Evolutionary conservation across 495 filamentous ascomycete genomes (phyloP), one percentile per base, ranked within the genome.

Genomic region (Neurospora pannonica): DNA sequence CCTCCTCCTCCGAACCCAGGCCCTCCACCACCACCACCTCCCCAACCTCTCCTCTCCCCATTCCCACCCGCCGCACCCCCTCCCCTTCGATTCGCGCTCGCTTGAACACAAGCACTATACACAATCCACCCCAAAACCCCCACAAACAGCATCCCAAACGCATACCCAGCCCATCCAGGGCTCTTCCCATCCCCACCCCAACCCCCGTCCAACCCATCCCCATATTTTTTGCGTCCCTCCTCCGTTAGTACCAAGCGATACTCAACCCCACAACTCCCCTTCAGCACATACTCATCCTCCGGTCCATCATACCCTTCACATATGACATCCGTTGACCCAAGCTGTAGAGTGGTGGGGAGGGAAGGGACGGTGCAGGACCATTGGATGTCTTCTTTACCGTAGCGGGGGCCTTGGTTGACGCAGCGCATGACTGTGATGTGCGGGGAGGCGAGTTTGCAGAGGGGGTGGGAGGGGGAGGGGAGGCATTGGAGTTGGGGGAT

Each of bases 201-300:
- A 2, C 60, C 70, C 19, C 42, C 70, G 31, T 39, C 5, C 40
- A 6, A 5, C 34, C 60, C 73, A 38, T 75, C 76, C 21, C 78
- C 78, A 36, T 90, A 94, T 78, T 85, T 89, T 77, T 89, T 79
- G 84, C 95, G 90, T 4, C 96, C 95, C n/a, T 86, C 80, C 21
- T 93, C 92, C 5, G 95, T 99, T 40, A 99, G 83, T 1, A 92
- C 77, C 9, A 99, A 79, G 5, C 93, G 86, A 81, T 98, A 99
- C 81, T 99, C 95, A 13, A 97, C 95, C 3, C 94, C 96, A 82
- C 96, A 99, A 78, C 89, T 93, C 5, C 96, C 95, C 75, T 93
- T 93, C 21, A 99, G 84, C 5, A 98, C 87, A 83, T 94, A 96
- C 0, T 88, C 87, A 79, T 99, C 96, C 24, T 94, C 88, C 0